Evolutionary conservation across 129 eudicot species (phyloP).

Genomic region (Flaveria sonorensis): DNA sequence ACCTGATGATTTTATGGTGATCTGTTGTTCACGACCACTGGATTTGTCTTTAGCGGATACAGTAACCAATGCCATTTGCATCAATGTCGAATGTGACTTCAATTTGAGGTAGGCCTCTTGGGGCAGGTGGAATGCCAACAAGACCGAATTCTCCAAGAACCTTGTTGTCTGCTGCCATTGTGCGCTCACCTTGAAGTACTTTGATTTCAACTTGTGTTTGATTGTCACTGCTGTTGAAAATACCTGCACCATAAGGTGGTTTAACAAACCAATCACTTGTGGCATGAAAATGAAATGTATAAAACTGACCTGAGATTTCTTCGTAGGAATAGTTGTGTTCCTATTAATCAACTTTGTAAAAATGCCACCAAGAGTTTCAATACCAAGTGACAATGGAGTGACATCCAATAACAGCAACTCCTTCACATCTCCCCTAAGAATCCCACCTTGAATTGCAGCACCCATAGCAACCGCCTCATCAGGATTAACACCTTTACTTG

Average conservation of each 20-base stretch:
- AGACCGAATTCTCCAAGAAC: conserved; percentile 42
- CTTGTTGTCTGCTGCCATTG: conserved; percentile 26
- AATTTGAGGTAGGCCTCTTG: conserved; percentile 48
- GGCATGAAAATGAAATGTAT: not conserved
- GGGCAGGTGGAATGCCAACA: conserved; percentile 8
- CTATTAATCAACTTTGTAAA: not conserved
- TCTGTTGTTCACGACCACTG: conserved; percentile 56
- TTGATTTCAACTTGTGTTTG: conserved; percentile 26
- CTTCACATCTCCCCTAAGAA: conserved; percentile 1
- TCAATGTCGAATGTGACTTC: conserved; percentile 43
- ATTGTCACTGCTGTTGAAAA: conserved; percentile 24
- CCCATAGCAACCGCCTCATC: not conserved
- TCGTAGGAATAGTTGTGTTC: not conserved
- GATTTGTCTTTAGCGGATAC: conserved; percentile 54
- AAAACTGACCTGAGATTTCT: not conserved
- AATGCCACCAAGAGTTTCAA: not conserved
- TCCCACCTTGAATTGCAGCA: not conserved
- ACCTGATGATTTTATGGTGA: conserved; percentile 51
- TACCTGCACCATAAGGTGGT: not conserved
- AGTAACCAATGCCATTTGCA: conserved; percentile 42
- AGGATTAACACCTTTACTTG: not conserved
- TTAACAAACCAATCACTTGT: not conserved
- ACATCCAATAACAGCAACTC: not conserved
- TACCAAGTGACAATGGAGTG: not conserved
- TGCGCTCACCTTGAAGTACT: conserved; percentile 30